Conservation (phyloP, 768 basidiomycete genomes). For the Russula olivacea region DNA sequence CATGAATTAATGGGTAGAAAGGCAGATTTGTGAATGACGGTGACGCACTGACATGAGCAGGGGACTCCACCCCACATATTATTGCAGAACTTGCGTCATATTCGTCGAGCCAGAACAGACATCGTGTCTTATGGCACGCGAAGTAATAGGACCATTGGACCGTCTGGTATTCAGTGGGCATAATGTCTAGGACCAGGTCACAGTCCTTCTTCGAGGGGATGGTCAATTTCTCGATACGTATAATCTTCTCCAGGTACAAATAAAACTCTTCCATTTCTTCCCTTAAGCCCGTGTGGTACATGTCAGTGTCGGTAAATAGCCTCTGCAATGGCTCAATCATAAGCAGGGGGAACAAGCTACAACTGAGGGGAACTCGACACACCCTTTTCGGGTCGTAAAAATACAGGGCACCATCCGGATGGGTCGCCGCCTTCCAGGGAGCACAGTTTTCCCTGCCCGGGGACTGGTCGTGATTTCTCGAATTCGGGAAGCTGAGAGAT, state of each 20-base stretch:
- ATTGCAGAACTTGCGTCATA: slow-evolving; percentile 31
- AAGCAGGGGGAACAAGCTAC: neutral
- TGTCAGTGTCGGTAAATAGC: slow-evolving; percentile 49
- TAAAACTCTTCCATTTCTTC: slow-evolving; percentile 34
- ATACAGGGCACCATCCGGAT: slow-evolving; percentile 60
- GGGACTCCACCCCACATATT: slow-evolving; percentile 11
- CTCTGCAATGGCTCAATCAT: slow-evolving; percentile 32
- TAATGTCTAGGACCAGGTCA: slow-evolving; percentile 21
- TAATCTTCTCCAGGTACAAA: neutral
- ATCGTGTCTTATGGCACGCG: slow-evolving; percentile 41
- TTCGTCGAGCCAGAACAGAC: slow-evolving; percentile 49
- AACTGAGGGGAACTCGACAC: neutral
- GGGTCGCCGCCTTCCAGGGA: slow-evolving; percentile 42
- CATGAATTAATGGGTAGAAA: neutral
- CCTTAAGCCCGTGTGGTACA: slow-evolving; percentile 36
- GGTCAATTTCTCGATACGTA: slow-evolving; percentile 14
- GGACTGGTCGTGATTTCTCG: neutral
- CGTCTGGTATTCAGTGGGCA: slow-evolving; percentile 33
- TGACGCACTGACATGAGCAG: slow-evolving; percentile 22
- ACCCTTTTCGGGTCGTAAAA: slow-evolving; percentile 47
- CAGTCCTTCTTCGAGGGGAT: slow-evolving; percentile 23
- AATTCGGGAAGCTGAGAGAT: neutral
- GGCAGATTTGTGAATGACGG: neutral
- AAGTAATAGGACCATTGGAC: slow-evolving; percentile 42
- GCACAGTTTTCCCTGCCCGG: neutral